Evolutionary conservation across 1,284 basidiomycete species (phyloP).

Genomic region (Microbotryomycetes sp.): DNA sequence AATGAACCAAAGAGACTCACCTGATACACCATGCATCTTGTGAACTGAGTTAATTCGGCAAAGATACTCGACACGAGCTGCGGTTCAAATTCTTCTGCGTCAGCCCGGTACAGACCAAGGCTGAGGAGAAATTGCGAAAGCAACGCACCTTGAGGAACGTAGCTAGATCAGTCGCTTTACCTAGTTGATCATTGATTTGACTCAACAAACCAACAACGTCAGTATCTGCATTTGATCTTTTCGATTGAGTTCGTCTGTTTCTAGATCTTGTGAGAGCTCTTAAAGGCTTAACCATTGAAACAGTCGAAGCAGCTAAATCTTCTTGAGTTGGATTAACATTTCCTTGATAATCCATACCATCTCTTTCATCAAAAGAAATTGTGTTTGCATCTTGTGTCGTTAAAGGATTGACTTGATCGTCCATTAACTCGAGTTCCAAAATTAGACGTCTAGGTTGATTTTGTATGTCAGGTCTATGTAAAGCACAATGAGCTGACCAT

Average conservation of each 20-base stretch:
- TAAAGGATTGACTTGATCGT: slow-evolving; percentile 64
- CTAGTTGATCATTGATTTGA: slow-evolving; percentile 80
- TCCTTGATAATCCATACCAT: slow-evolving; percentile 6
- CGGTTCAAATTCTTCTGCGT: too few species aligned
- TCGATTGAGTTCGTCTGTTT: slow-evolving; percentile 22
- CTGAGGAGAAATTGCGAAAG: too few species aligned
- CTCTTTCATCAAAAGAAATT: slow-evolving; percentile 8
- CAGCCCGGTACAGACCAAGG: too few species aligned
- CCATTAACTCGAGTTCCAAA: slow-evolving; percentile 74
- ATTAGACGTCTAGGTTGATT: slow-evolving; percentile 50
- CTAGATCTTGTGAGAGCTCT: slow-evolving; percentile 65
- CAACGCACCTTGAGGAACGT: slow-evolving; percentile 56
- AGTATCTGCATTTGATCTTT: slow-evolving; percentile 44
- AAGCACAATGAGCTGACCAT: slow-evolving; percentile 66
- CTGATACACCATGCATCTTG: slow-evolving; percentile 80
- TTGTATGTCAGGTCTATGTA: slow-evolving; percentile 53
- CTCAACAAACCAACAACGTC: slow-evolving; percentile 72
- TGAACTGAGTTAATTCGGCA: slow-evolving; percentile 75
- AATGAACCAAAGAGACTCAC: slow-evolving; percentile 44
- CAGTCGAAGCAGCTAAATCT: slow-evolving; percentile 68
- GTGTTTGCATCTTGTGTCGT: slow-evolving; percentile 15
- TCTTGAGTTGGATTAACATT: slow-evolving; percentile 33
- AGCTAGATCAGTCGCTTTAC: slow-evolving; percentile 61
- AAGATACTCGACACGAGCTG: slow-evolving; percentile 70
- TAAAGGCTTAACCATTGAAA: slow-evolving; percentile 63